These are phyloP conservation scores for Septoria petroselini DNA, from an alignment of 2,329 filamentous ascomycete species.

Conservation along the genomic window DNA sequence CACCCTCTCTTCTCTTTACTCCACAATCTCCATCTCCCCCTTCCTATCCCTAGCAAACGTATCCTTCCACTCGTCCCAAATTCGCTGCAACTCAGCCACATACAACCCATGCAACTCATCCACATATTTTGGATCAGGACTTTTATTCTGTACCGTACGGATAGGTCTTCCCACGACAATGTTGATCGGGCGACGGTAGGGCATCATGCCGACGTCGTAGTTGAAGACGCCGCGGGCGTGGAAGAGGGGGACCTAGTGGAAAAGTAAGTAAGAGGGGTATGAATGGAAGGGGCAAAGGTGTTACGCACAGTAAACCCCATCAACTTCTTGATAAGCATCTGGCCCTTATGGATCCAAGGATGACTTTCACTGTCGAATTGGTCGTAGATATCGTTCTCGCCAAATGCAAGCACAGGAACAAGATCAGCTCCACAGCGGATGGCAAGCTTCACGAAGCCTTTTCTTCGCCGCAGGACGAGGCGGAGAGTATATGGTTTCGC, in stretches of 20 bases:
- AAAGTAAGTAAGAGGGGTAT: no score
- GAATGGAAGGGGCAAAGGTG: constrained; percentile 64
- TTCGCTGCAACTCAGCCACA: constrained; percentile 65
- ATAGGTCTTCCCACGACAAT: constrained; percentile 86
- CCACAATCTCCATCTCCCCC: constrained; percentile 66
- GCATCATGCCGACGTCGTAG: constrained; percentile 95
- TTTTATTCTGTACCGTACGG: constrained; percentile 59
- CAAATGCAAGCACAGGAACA: constrained; percentile 87
- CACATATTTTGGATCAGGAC: constrained; percentile 71
- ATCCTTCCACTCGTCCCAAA: constrained; percentile 78
- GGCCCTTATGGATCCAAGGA: constrained; percentile 73
- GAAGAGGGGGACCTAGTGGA: constrained; percentile 71
- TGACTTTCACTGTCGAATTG: constrained; percentile 76
- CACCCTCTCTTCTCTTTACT: constrained; percentile 39
- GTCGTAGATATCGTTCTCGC: constrained; percentile 94
- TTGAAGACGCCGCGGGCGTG: constrained; percentile 93
- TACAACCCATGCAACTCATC: constrained; percentile 78
- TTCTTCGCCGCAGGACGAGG: constrained; percentile 76
- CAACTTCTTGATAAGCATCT: constrained; percentile 78
- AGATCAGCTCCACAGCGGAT: constrained; percentile 89
- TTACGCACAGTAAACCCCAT: constrained; percentile 92
- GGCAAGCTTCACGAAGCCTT: constrained; percentile 91
- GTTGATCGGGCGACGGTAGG: constrained; percentile 82
- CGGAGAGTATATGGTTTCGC: constrained; percentile 74
- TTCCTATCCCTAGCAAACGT: constrained; percentile 63